Conservation (phyloP, 2,329 filamentous ascomycete species). For the Macrophomina tecta region DNA sequence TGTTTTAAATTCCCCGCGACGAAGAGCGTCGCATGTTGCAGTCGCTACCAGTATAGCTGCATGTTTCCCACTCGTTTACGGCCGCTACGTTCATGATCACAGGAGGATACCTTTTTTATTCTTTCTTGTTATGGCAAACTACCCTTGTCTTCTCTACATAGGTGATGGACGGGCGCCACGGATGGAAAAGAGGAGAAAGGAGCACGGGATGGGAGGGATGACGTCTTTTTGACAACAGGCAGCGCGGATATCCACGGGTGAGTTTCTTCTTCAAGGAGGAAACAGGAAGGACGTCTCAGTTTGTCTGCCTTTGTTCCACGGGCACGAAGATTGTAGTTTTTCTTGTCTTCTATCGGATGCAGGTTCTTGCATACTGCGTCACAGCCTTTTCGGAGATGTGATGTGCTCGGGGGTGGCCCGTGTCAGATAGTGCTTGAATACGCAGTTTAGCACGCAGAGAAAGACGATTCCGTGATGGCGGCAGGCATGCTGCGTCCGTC, state of each 20-base stretch:
- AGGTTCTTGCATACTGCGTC: neutral
- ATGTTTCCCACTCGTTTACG: conserved; percentile 7
- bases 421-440: neutral
- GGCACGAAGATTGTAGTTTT: neutral
- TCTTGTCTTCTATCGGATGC: neutral
- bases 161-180: conserved; percentile 12
- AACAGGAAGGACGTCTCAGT: conserved; percentile 1
- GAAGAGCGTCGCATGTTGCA: neutral
- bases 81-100: conserved; percentile 6
- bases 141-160: conserved; percentile 11
- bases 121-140: neutral
- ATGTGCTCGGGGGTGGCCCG: neutral
- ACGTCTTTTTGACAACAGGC: conserved; percentile 8
- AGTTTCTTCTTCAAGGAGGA: conserved; percentile 6
- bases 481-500: neutral
- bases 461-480: neutral
- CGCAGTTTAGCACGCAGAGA: neutral
- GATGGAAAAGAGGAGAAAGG: conserved; percentile 25
- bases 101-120: conserved; percentile 21
- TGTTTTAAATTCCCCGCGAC: conserved; percentile 1
- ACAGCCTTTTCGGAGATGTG: neutral
- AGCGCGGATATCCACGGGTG: conserved; percentile 11
- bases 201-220: conserved; percentile 16
- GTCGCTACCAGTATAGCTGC: conserved; percentile 9
- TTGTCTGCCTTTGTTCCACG: neutral